Percentiles rank a stretch among this genome's conserved stretches.
These are phyloP conservation scores for Wallacemonas sp. DNA, from an alignment of 208 protist genomes.

Conservation along the genomic window DNA sequence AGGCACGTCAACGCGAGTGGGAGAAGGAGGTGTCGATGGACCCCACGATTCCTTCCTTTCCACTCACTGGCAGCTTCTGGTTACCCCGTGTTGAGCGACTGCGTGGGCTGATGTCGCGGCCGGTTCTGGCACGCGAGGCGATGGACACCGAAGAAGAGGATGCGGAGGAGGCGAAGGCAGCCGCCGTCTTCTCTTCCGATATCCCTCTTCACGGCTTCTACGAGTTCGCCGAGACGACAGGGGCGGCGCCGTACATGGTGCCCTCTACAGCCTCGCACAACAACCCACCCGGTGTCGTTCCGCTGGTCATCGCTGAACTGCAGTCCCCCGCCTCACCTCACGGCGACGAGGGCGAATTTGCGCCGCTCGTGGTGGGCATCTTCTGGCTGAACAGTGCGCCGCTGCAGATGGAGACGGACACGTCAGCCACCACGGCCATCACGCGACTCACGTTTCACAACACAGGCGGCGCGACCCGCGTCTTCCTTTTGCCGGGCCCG, in stretches of 20 bases:
- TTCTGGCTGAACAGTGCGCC: conserved; percentile 34
- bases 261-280: not conserved
- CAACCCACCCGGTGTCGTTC: conserved; percentile 8
- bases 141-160: not conserved
- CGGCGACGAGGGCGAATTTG: not conserved
- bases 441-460: conserved; percentile 65
- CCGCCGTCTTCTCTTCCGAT: not conserved
- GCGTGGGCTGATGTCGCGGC: conserved; percentile 1
- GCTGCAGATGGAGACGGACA: conserved; percentile 1
- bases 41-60: not conserved
- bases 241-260: not conserved
- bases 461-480: conserved; percentile 91
- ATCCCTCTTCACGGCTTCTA: conserved; percentile 16
- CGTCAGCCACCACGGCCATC: not conserved
- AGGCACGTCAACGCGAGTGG: too few species aligned
- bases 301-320: conserved; percentile 19
- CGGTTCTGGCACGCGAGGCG: not conserved
- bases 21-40: not conserved
- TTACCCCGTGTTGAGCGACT: conserved; percentile 4
- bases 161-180: not conserved
- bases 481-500: conserved; percentile 93
- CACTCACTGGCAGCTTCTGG: conserved; percentile 15
- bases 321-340: too few species aligned
- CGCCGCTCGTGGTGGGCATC: conserved; percentile 22
- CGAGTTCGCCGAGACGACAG: not conserved